Conservation (phyloP, 2,329 filamentous ascomycete species). For the Pseudogymnoascus verrucosus region DNA sequence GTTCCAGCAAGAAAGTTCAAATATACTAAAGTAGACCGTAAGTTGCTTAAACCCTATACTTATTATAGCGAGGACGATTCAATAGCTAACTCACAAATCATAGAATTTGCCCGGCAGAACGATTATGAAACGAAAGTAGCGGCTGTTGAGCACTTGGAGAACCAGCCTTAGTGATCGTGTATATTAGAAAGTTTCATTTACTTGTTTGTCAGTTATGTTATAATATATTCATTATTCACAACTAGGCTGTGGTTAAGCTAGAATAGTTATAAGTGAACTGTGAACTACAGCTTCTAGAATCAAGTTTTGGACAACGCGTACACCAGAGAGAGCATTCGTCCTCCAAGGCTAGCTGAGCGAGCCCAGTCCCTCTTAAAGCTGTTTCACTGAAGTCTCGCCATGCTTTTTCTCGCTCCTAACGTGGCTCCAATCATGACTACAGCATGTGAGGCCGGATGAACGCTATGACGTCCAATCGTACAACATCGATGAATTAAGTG, state of each 20-base stretch:
- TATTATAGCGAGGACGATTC: background rate
- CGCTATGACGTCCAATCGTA: background rate
- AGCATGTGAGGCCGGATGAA: too few relatives aligned
- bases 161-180: background rate
- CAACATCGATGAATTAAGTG: background rate
- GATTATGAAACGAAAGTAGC: background rate
- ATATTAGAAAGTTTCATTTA: too few relatives aligned
- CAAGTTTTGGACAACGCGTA: background rate
- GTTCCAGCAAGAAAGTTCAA: constrained; percentile 34
- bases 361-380: background rate
- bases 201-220: too few relatives aligned
- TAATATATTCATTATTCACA: too few relatives aligned
- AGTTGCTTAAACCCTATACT: background rate
- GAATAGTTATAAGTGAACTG: background rate
- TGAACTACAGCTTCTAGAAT: background rate
- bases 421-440: background rate
- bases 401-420: background rate
- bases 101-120: background rate
- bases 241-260: too few relatives aligned
- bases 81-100: background rate
- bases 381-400: background rate
- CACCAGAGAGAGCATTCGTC: background rate
- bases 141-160: background rate
- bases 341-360: background rate
- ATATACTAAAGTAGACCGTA: constrained; percentile 13